Evolutionary conservation across 2,329 filamentous ascomycete species (phyloP), one percentile per base, ranked within the genome.

Genomic region (Xylaria multiplex): DNA sequence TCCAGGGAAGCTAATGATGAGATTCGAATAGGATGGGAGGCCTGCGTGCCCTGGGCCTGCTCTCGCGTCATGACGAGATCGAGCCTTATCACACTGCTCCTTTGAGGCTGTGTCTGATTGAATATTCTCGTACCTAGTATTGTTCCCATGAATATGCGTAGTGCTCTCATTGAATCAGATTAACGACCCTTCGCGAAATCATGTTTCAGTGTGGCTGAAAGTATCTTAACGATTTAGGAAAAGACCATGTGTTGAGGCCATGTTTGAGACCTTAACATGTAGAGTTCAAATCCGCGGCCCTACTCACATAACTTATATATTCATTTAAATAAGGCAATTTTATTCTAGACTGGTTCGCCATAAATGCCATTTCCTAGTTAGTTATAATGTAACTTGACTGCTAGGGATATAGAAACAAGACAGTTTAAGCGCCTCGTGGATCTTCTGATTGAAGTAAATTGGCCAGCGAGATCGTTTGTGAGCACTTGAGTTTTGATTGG

Each of bases 51-150:
- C 35, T 42, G n/a, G 9, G 9, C 27, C 13, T 53, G 14, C n/a
- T 61, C 50, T 11, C 27, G 35, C 35, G 13, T 49, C 42, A 37
- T 57, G 59, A 53, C 48, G 35, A 32, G 14, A 13, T 42, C 37
- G 43, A 48, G 14, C 16, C 11, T n/a, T 43, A 16, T 6, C 19
- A 46, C 49, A 60, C 46, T 46, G 55, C 63, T 62, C 37, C 19
- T 60, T 62, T 9, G 7, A 32, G 32, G 35, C 14, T 7, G 42
- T 16, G 13, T 27, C 11, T 37, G 24, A 7, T 45, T 32, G 9
- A 22, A 57, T 27, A 55, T 22, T 49, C 35, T 24, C n/a, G 30
- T 19, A 30, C 27, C 3, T 46, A 54, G 24, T 37, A 8, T 30
- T 19, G 3, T 45, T 30, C 37, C 13, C n/a, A 40, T 22, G 14